These are phyloP conservation scores for Tolypocladium tropicale DNA, from an alignment of 2,329 filamentous ascomycete genomes.

Conservation along the genomic window DNA sequence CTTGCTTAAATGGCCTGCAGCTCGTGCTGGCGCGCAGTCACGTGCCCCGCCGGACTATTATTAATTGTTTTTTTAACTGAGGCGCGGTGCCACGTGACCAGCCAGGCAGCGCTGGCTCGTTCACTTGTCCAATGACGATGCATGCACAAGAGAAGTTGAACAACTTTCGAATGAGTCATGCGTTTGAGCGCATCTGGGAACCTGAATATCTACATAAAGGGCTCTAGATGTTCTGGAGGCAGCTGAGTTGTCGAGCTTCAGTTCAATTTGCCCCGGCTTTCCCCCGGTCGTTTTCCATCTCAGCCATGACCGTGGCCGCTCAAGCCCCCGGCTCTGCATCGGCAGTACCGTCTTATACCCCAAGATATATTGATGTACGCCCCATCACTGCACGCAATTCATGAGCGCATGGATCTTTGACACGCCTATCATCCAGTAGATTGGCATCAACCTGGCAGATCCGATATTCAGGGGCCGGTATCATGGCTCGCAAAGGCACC, in stretches of 20 bases:
- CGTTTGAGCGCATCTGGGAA: neutral
- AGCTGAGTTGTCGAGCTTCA: neutral
- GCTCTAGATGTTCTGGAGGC: neutral
- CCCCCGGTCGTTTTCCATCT: neutral
- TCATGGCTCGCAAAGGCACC: conserved; percentile 66
- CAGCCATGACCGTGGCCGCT: conserved; percentile 15
- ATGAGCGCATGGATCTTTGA: conserved; percentile 2
- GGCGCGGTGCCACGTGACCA: neutral
- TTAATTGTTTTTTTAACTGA: neutral
- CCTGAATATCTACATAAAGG: neutral
- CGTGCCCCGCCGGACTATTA: conserved; percentile 8
- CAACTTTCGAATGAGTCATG: neutral
- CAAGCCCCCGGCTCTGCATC: conserved; percentile 7
- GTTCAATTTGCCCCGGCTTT: neutral
- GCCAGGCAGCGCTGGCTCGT: neutral
- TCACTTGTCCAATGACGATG: neutral
- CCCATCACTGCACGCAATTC: neutral
- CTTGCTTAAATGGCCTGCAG: neutral
- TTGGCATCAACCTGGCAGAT: conserved; percentile 94
- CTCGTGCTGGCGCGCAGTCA: conserved; percentile 10
- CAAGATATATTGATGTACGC: conserved; percentile 53
- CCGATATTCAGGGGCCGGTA: conserved; percentile 80
- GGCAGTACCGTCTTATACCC: conserved; percentile 18
- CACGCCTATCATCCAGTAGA: conserved; percentile 30
- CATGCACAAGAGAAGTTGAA: neutral